Evolutionary conservation across 495 filamentous ascomycete genomes (phyloP).

Genomic region (Trichocladium antarcticum): DNA sequence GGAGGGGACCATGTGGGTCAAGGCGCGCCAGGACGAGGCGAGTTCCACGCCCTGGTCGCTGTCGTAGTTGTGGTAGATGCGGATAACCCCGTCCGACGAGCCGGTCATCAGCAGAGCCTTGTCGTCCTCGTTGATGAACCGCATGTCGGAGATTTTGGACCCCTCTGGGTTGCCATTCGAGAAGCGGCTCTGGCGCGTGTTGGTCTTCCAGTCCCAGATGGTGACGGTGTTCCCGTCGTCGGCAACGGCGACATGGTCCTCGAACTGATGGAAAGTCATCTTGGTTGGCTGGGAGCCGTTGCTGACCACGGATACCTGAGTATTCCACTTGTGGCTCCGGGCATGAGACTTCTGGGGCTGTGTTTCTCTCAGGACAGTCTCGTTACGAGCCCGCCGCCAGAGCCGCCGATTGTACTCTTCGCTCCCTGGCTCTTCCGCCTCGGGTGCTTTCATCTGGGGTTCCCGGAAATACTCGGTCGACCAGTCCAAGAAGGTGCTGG

Average conservation of each 20-base stretch:
- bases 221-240: slow-evolving; percentile 83
- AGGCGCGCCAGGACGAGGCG: slow-evolving; percentile 81
- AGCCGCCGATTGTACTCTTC: slow-evolving; percentile 93
- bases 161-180: slow-evolving; percentile 86
- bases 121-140: slow-evolving; percentile 97
- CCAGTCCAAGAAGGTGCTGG: slow-evolving; percentile 83
- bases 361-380: slow-evolving; percentile 79
- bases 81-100: slow-evolving; percentile 84
- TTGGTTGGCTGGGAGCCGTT: slow-evolving; percentile 79
- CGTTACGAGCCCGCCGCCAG: slow-evolving; percentile 88
- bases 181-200: slow-evolving; percentile 66
- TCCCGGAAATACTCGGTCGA: slow-evolving; percentile 98
- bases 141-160: slow-evolving; percentile 85
- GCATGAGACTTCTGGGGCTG: slow-evolving; percentile 86
- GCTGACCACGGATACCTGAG: slow-evolving; percentile 62
- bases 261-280: slow-evolving; percentile 96
- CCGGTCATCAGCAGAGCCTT: slow-evolving; percentile 90
- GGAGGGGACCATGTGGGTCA: slow-evolving; percentile 84
- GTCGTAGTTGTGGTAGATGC: slow-evolving; percentile 88
- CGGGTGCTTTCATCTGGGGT: slow-evolving; percentile 93
- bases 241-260: slow-evolving; percentile 87
- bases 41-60: slow-evolving; percentile 61
- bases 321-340: slow-evolving; percentile 73
- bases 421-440: slow-evolving; percentile 91
- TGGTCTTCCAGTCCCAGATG: slow-evolving; percentile 85